Evolutionary conservation across 768 basidiomycete genomes (phyloP).

Genomic region (Suillus subaureus): DNA sequence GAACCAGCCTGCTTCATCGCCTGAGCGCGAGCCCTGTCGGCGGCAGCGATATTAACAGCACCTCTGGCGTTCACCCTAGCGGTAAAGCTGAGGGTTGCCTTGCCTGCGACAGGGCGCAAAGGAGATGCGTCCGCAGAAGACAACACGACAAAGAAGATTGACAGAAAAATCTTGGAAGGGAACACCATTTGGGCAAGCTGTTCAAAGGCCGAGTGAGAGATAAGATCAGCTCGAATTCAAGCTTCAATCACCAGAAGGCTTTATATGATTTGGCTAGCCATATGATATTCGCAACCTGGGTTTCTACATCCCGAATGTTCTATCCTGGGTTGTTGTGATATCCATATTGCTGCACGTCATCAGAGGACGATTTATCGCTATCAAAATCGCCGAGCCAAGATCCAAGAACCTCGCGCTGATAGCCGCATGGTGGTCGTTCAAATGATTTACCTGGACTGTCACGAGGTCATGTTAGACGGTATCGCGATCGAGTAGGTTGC

Average conservation of each 20-base stretch:
- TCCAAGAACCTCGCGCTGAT: background rate
- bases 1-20: conserved; percentile 8
- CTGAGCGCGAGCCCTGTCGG: conserved; percentile 24
- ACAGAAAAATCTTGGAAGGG: conserved; percentile 12
- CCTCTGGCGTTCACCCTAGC: conserved; percentile 16
- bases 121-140: conserved; percentile 18
- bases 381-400: background rate
- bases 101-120: conserved; percentile 10
- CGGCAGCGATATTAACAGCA: conserved; percentile 15
- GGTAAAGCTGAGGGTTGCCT: conserved; percentile 18
- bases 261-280: conserved; percentile 8
- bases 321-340: background rate
- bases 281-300: background rate
- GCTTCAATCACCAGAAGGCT: background rate
- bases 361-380: background rate
- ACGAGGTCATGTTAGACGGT: background rate
- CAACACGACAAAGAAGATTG: conserved; percentile 16
- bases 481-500: background rate
- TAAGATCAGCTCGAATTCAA: conserved; percentile 8
- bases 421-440: background rate
- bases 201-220: background rate
- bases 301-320: background rate
- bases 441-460: background rate
- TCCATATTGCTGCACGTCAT: background rate
- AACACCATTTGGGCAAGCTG: conserved; percentile 25